A percentile compares a stretch with the other conserved stretches of the same genome.
Evolutionary conservation across 768 basidiomycete species (phyloP).

Genomic region (Mrakia blollopis): DNA sequence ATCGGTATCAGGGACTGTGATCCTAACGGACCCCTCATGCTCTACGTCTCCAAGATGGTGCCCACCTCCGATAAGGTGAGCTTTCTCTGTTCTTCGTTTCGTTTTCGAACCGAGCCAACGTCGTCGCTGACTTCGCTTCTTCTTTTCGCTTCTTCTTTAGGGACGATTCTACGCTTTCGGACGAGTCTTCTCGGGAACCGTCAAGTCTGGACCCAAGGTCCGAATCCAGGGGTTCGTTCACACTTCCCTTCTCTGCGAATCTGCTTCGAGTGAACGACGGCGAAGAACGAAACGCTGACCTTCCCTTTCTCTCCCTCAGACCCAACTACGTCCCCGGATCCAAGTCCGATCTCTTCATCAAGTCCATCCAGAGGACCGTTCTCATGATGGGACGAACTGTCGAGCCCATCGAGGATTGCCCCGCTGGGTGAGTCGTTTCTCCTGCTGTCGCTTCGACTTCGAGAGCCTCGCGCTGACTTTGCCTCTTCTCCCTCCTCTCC

Average conservation of each 20-base stretch:
- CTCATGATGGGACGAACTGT: slow-evolving; percentile 99
- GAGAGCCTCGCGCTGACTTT: neutral
- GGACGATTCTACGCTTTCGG: slow-evolving; percentile 99
- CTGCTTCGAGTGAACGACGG: too few relatives aligned
- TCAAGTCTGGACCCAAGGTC: slow-evolving; percentile 93
- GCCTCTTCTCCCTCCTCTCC: neutral
- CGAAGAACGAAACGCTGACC: neutral
- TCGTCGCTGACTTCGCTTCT: too few relatives aligned
- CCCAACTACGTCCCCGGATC: slow-evolving; percentile 98
- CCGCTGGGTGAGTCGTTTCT: slow-evolving; percentile 53
- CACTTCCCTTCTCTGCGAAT: neutral
- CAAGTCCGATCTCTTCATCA: slow-evolving; percentile 97
- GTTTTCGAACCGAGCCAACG: too few relatives aligned
- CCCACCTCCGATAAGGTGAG: slow-evolving; percentile 85
- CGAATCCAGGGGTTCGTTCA: slow-evolving; percentile 77
- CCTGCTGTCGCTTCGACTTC: neutral
- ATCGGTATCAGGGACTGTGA: slow-evolving; percentile 98
- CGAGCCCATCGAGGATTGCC: slow-evolving; percentile 98
- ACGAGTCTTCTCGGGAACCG: slow-evolving; percentile 98
- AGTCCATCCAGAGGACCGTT: slow-evolving; percentile 96
- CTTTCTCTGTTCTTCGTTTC: too few relatives aligned
- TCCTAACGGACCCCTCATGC: slow-evolving; percentile 89
- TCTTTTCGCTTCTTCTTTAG: slow-evolving; percentile 29
- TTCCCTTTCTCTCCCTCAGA: neutral
- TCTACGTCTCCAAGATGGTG: slow-evolving; percentile 99